phyloP scores from a whole-genome alignment of 2,329 filamentous ascomycete genomes.

The Botrytis squamosa region DNA sequence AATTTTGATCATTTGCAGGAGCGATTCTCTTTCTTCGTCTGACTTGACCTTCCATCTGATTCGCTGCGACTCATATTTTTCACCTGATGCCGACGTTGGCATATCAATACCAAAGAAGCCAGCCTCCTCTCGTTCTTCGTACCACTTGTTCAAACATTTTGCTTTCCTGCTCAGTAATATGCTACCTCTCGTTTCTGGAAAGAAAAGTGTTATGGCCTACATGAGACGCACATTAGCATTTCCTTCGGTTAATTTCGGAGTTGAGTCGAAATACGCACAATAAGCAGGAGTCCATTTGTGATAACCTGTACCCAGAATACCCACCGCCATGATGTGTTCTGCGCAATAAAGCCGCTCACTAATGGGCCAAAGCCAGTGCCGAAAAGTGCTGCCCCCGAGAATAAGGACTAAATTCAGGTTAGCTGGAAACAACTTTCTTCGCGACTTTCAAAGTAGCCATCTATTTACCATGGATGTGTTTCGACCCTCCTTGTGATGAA shows the following conservation, averaged over 20 bases:
- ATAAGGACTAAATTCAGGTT: conserved; percentile 51
- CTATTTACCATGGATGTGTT: conserved; percentile 75
- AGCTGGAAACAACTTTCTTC: neutral
- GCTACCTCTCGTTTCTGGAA: conserved; percentile 78
- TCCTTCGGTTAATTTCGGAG: neutral
- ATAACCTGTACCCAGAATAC: conserved; percentile 86
- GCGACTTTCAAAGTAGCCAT: no score
- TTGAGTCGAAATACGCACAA: conserved; percentile 32
- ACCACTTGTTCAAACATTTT: conserved; percentile 71
- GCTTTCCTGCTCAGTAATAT: conserved; percentile 79
- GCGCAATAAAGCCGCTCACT: conserved; percentile 65
- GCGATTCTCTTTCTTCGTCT: conserved; percentile 71
- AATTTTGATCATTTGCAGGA: conserved; percentile 68
- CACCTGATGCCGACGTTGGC: conserved; percentile 28
- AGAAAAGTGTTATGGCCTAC: conserved; percentile 61
- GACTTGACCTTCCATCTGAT: conserved; percentile 78
- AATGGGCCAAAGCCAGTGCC: conserved; percentile 80
- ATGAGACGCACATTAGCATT: neutral
- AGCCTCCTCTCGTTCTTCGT: conserved; percentile 64
- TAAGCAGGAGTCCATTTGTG: conserved; percentile 59
- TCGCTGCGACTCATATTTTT: conserved; percentile 46
- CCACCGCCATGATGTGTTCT: conserved; percentile 75
- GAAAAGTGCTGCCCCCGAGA: conserved; percentile 73
- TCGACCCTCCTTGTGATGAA: conserved; percentile 74
- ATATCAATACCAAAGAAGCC: conserved; percentile 54